phyloP scores from a whole-genome alignment of 129 eudicot genomes.

The Silybum marianum region DNA sequence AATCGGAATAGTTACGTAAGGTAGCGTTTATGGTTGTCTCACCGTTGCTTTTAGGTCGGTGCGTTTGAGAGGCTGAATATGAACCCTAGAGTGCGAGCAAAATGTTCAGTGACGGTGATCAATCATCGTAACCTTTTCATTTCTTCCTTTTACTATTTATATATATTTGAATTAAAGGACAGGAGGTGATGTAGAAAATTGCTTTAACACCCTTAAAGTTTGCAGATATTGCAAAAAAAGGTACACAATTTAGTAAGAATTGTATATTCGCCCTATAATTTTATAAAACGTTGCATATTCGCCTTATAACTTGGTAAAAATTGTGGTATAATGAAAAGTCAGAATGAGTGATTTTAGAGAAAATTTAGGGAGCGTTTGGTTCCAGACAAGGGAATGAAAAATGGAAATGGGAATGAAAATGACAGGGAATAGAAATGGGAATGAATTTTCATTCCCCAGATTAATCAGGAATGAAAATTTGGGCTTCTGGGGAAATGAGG shows the following conservation, averaged over 20 bases:
- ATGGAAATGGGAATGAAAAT: too few relatives aligned
- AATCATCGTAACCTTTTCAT: slow-evolving; percentile 2
- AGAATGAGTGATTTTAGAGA: background rate
- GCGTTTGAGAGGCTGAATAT: slow-evolving; percentile 10
- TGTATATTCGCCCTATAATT: background rate
- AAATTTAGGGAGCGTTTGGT: too few relatives aligned
- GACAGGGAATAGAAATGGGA: too few relatives aligned
- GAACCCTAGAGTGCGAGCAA: slow-evolving; percentile 32
- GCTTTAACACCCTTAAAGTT: background rate
- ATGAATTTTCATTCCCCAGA: too few relatives aligned
- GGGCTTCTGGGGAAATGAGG: too few relatives aligned
- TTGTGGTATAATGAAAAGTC: background rate
- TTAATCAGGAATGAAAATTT: too few relatives aligned
- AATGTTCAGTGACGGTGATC: slow-evolving; percentile 31
- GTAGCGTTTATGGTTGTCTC: slow-evolving; percentile 13
- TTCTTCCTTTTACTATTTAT: background rate
- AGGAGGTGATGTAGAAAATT: background rate
- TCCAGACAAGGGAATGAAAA: too few relatives aligned
- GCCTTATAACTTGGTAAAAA: background rate
- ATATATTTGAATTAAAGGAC: slow-evolving; percentile 8
- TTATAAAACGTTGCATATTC: background rate
- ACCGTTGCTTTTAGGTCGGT: slow-evolving; percentile 18
- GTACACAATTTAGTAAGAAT: background rate
- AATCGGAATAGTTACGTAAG: slow-evolving; percentile 11
- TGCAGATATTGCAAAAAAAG: background rate